Evolutionary conservation across 805 yeast species (phyloP), one percentile per base, ranked within the genome.

Genomic region (Scheffersomyces stipitis): DNA sequence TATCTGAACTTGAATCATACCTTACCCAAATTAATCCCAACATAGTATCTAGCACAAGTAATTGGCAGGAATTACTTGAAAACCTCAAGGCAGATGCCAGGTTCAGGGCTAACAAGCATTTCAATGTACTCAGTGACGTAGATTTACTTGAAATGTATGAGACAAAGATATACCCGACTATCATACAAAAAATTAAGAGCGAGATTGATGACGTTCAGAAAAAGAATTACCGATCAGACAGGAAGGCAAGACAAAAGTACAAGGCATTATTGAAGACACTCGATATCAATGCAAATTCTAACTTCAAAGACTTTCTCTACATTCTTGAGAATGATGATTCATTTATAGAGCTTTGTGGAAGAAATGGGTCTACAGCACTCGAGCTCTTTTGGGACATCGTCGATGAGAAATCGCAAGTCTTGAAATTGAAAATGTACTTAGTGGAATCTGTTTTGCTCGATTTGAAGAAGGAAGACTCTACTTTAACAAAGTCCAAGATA

Each of bases 321-420:
- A 41, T 51, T 4, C 48, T 87, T 1, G 76, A 76, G 40, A 73
- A 75, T 22, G 83, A 82, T 42, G 67, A 66, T 31, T 62, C 77
- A 12, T 88, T 83, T 51, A 49, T 75, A 12, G 77, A 72, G 15
- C 44, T 88, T 26, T 69, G 88, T 38, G 96, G 95, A 0, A 71
- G 89, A 36, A 69, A 75, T 30, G 96, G 96, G 0, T 87, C 96
- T 0, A 73, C 80, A 1, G 83, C 96, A 1, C 52, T 81, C 28
- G 95, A 88, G 44, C 59, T 86, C 28, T 88, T 83, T 55, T 75
- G 86, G 76, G 96, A 89, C 55, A 50, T 75, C 0, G 71, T 83
- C 3, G 89, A 83, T 46, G 81, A 77, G 38, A 80, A 78, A 48
- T 70, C 73, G 23, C 75, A 80, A 36, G 51, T 69, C 1, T 53